These are phyloP conservation scores for Withania somnifera DNA, from an alignment of 305 asterid species.

Conservation along the genomic window DNA sequence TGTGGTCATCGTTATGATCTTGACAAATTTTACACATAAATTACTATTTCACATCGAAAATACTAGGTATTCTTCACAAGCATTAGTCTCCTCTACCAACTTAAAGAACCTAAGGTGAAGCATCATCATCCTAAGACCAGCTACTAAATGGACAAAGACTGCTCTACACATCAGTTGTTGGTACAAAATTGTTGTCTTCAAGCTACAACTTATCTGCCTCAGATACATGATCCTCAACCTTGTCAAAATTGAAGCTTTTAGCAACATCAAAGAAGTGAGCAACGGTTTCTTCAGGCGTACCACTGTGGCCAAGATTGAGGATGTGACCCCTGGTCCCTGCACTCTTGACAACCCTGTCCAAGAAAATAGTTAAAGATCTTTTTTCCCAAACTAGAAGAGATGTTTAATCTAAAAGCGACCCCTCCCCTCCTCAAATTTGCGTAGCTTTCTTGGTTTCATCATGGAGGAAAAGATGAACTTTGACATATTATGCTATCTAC, in stretches of 20 bases:
- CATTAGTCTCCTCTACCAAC: not conserved
- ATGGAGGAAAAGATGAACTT: not conserved
- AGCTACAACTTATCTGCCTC: conserved; percentile 33
- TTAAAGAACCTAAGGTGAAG: not conserved
- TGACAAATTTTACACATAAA: no score
- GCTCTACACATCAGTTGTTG: not conserved
- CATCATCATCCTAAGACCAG: not conserved
- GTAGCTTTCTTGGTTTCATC: not conserved
- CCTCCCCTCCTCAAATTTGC: not conserved
- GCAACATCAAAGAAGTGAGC: conserved; percentile 81
- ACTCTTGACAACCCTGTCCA: conserved; percentile 60
- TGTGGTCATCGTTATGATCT: no score
- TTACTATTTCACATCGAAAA: no score
- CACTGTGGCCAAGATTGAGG: conserved; percentile 86
- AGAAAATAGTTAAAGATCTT: no score
- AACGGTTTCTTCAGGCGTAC: conserved; percentile 85
- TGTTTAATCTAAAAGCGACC: no score
- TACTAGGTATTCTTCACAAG: not conserved
- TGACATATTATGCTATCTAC: not conserved
- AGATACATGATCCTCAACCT: conserved; percentile 12
- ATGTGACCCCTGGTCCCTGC: conserved; percentile 80
- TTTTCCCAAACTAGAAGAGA: no score
- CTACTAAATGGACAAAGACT: not conserved
- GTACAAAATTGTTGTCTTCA: conserved; percentile 16
- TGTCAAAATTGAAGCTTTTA: conserved; percentile 48